These are phyloP conservation scores for Bolboschoenoplectus hybrid DNA, from an alignment of 202 grass and related monocot genomes.

Conservation along the genomic window DNA sequence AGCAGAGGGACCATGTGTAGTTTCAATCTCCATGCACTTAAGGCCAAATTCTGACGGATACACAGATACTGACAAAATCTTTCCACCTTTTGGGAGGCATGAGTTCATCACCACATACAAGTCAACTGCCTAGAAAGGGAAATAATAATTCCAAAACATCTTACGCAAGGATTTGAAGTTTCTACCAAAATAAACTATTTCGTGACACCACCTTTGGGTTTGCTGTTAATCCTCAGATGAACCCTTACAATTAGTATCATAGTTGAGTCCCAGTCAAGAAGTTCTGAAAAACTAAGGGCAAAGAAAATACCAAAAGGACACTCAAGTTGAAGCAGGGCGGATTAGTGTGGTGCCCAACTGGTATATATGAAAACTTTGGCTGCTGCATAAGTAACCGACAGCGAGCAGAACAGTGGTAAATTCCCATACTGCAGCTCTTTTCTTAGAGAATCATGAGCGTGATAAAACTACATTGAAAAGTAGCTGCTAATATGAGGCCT, in stretches of 20 bases:
- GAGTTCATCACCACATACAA: conserved; percentile 90
- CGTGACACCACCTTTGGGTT: not conserved
- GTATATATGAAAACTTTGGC: not conserved
- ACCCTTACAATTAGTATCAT: not conserved
- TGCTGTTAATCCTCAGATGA: conserved; percentile 2
- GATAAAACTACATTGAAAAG: not conserved
- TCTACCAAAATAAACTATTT: conserved; percentile 15
- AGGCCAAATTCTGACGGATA: conserved; percentile 92
- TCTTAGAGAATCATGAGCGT: not conserved
- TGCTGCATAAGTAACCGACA: not conserved
- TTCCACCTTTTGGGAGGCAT: conserved; percentile 68
- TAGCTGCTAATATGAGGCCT: not conserved
- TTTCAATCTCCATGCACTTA: conserved; percentile 80
- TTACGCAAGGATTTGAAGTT: conserved; percentile 16
- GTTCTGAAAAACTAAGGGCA: too few relatives aligned
- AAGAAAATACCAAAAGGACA: not conserved
- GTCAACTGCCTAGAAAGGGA: conserved; percentile 62
- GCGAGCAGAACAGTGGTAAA: not conserved
- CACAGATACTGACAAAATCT: conserved; percentile 61
- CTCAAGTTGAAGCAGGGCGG: not conserved
- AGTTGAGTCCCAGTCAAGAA: not conserved
- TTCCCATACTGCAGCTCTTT: not conserved
- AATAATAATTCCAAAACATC: conserved; percentile 27
- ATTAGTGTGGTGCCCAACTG: not conserved
- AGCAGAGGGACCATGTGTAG: conserved; percentile 60